phyloP scores from a whole-genome alignment of 2,329 filamentous ascomycete species.

The Colletotrichum gloeosporioides region DNA sequence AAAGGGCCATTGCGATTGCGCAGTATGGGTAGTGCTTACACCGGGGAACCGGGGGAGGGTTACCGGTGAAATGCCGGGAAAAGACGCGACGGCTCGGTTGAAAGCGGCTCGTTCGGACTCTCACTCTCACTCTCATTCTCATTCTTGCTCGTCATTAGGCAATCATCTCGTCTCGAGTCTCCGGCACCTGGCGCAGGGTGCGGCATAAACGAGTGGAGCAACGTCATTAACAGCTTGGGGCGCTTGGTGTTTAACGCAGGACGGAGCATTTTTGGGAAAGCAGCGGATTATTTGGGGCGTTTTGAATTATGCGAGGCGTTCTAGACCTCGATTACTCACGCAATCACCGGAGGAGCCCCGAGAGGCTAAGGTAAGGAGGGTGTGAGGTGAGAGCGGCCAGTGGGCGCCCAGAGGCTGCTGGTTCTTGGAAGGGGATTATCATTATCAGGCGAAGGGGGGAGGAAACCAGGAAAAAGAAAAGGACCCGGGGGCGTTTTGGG shows the following conservation, averaged over 20 bases:
- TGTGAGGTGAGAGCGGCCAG: neutral
- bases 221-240: neutral
- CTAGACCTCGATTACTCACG: neutral
- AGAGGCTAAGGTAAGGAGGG: neutral
- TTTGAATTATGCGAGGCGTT: constrained; percentile 10
- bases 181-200: neutral
- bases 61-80: neutral
- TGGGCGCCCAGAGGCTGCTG: neutral
- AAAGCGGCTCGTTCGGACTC: neutral
- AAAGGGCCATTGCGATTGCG: neutral
- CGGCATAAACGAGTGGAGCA: neutral
- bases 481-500: neutral
- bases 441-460: neutral
- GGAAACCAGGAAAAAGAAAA: neutral
- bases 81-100: neutral
- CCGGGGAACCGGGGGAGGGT: constrained; percentile 12
- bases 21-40: neutral
- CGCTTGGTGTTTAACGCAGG: neutral
- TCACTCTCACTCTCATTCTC: neutral
- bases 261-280: neutral
- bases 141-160: neutral
- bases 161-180: neutral
- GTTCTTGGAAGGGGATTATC: neutral
- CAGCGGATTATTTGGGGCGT: neutral
- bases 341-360: neutral